Conservation (phyloP, 2,329 filamentous ascomycete genomes). For the Neodidymelliopsis sp. region DNA sequence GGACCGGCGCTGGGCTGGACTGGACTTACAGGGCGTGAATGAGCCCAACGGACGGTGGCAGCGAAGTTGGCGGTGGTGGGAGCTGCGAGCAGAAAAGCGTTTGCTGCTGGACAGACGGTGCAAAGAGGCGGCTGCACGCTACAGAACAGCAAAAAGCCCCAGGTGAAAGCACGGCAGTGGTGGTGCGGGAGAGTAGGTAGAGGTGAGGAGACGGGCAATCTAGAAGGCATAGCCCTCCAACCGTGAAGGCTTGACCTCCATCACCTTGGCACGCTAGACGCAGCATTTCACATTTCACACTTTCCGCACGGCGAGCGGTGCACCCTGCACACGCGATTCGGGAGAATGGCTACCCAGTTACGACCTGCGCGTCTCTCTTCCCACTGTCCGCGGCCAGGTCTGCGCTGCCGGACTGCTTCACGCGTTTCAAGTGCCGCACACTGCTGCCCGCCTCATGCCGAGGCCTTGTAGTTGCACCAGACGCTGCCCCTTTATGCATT, state of each 20-base stretch:
- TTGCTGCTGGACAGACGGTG: conserved; percentile 25
- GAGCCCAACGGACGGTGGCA: conserved; percentile 48
- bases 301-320: conserved; percentile 13
- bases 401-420: conserved; percentile 18
- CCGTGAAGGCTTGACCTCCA: conserved; percentile 19
- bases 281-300: not conserved
- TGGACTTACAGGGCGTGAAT: conserved; percentile 47
- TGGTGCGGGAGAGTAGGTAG: conserved; percentile 33
- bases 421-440: conserved; percentile 29
- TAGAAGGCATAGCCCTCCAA: conserved; percentile 15
- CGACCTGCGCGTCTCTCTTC: conserved; percentile 5
- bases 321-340: conserved; percentile 12
- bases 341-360: conserved; percentile 19
- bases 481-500: conserved; percentile 36
- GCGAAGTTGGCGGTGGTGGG: conserved; percentile 19
- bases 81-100: conserved; percentile 21
- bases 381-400: conserved; percentile 8
- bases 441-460: conserved; percentile 28
- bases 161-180: conserved; percentile 33
- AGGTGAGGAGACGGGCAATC: conserved; percentile 28
- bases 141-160: conserved; percentile 38
- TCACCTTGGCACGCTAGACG: conserved; percentile 1
- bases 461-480: conserved; percentile 20
- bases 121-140: conserved; percentile 41
- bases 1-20: conserved; percentile 38